Conservation (phyloP, 2,329 filamentous ascomycete genomes). For the Trichoderma harzianum region DNA sequence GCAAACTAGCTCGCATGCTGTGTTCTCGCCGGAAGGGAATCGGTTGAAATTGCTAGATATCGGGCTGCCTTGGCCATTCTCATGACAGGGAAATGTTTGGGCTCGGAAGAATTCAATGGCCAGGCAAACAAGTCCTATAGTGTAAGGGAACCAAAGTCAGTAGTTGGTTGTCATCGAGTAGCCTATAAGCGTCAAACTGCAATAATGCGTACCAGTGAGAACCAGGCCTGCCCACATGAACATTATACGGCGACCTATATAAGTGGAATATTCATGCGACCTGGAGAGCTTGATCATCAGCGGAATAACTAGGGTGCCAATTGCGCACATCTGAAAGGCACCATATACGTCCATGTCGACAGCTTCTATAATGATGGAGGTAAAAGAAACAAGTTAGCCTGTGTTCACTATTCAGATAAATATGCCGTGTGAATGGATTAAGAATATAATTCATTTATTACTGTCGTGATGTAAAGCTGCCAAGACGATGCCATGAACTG, state of each 20-base stretch:
- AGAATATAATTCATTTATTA: constrained; percentile 33
- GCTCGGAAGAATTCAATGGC: constrained; percentile 63
- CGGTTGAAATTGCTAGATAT: constrained; percentile 32
- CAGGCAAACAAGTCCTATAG: constrained; percentile 54
- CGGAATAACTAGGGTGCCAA: constrained; percentile 62
- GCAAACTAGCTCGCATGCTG: constrained; percentile 48
- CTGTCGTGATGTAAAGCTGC: constrained; percentile 56
- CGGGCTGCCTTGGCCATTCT: constrained; percentile 36
- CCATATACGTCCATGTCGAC: constrained; percentile 68
- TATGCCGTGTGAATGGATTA: neutral
- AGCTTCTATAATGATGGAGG: constrained; percentile 42
- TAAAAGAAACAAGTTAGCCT: neutral
- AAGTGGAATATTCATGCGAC: constrained; percentile 56
- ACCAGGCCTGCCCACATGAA: constrained; percentile 63
- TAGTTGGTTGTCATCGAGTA: neutral
- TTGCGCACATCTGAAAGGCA: constrained; percentile 64
- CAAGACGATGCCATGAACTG: constrained; percentile 61
- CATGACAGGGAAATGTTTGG: constrained; percentile 40
- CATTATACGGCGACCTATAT: constrained; percentile 61
- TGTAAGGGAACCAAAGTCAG: neutral
- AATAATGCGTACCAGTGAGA: constrained; percentile 47
- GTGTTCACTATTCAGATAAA: neutral
- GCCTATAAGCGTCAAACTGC: neutral
- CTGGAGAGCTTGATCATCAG: constrained; percentile 58
- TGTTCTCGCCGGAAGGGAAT: constrained; percentile 44